Conservation (phyloP, 139 green algal genomes). For the Micractinium sp. region DNA sequence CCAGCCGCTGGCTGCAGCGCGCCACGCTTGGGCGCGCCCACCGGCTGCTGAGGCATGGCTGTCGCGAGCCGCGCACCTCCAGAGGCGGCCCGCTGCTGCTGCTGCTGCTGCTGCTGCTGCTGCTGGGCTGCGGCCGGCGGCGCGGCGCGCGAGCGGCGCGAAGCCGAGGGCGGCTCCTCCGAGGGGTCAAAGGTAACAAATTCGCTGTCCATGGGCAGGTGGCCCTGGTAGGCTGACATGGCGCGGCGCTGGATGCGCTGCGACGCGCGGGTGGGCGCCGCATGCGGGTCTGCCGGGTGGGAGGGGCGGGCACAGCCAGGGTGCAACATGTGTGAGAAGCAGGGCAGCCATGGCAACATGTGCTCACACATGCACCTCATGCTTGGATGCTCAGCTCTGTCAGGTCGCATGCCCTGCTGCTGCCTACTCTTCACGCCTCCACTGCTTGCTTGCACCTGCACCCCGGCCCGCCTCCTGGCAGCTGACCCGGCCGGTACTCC, state of each 20-base stretch:
- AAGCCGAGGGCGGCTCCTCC: not conserved
- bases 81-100: not conserved
- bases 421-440: no score
- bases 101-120: constrained; percentile 7
- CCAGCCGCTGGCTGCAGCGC: not conserved
- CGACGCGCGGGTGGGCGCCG: not conserved
- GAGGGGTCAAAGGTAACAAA: constrained; percentile 3
- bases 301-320: no score
- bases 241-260: constrained; percentile 13
- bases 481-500: no score
- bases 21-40: not conserved
- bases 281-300: not conserved
- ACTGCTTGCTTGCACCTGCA: no score
- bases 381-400: no score
- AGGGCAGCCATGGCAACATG: no score
- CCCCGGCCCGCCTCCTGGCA: no score
- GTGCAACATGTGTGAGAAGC: no score
- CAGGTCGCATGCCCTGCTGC: no score
- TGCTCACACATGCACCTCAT: no score
- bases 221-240: not conserved
- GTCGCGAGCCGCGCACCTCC: no score
- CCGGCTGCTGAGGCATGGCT: not conserved
- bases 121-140: not conserved
- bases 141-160: not conserved
- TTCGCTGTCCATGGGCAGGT: constrained; percentile 18